Evolutionary conservation across 1,139 yeast genomes (phyloP).

Genomic region (Saccharomyces uvarum): DNA sequence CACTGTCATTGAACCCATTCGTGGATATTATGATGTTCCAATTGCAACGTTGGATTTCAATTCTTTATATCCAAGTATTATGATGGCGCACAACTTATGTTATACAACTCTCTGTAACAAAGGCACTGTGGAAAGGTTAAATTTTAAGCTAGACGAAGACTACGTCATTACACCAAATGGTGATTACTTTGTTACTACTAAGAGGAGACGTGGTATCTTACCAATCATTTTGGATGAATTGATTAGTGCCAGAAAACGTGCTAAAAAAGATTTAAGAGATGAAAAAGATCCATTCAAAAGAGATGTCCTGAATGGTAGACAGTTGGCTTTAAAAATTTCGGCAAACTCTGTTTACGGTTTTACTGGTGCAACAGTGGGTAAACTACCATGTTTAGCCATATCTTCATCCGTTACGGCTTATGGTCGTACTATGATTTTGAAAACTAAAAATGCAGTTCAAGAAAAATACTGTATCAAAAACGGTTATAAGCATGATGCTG

Average conservation of each 20-base stretch:
- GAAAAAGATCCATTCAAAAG: slow-evolving; percentile 92
- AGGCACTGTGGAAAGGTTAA: slow-evolving; percentile 58
- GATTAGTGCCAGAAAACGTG: slow-evolving; percentile 84
- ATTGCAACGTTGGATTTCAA: slow-evolving; percentile 97
- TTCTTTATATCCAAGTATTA: slow-evolving; percentile 92
- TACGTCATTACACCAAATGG: slow-evolving; percentile 88
- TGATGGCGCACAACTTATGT: slow-evolving; percentile 99
- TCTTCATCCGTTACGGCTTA: slow-evolving; percentile 93
- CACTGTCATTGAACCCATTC: slow-evolving; percentile 90
- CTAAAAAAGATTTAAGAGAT: slow-evolving; percentile 79
- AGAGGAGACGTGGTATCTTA: slow-evolving; percentile 69
- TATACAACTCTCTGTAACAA: slow-evolving; percentile 79
- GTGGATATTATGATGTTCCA: slow-evolving; percentile 95
- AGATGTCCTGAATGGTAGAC: slow-evolving; percentile 94
- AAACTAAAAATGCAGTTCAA: slow-evolving; percentile 81
- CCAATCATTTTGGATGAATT: slow-evolving; percentile 90
- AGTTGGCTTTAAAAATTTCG: slow-evolving; percentile 88
- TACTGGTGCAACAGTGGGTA: slow-evolving; percentile 97
- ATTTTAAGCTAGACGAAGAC: slow-evolving; percentile 61
- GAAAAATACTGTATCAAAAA: slow-evolving; percentile 66
- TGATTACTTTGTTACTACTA: slow-evolving; percentile 75
- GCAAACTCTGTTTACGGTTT: slow-evolving; percentile 98
- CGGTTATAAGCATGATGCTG: slow-evolving; percentile 76
- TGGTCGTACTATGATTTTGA: slow-evolving; percentile 95
- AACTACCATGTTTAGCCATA: slow-evolving; percentile 90